These are phyloP conservation scores for Craterostigma plantagineum DNA, from an alignment of 257 asterid species.

Conservation along the genomic window DNA sequence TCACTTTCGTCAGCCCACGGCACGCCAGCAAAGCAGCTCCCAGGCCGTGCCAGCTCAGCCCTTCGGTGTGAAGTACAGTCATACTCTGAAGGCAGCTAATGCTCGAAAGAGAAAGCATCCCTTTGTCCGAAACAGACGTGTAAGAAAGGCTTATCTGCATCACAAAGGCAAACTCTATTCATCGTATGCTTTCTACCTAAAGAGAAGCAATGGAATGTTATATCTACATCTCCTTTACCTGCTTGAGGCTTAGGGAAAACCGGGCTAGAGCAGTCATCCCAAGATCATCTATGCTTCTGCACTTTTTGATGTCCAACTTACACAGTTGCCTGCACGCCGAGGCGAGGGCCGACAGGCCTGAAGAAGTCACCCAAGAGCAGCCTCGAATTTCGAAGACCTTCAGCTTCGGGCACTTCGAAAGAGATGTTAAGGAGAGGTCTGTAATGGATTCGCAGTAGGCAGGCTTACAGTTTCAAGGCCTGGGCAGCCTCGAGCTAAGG, in stretches of 20 bases:
- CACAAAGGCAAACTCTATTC: too few species aligned
- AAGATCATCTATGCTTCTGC: slow-evolving; percentile 43
- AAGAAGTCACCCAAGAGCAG: slow-evolving; percentile 52
- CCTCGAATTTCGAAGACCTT: slow-evolving; percentile 66
- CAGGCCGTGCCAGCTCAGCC: slow-evolving; percentile 48
- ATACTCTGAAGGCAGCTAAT: slow-evolving; percentile 66
- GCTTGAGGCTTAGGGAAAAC: slow-evolving; percentile 69
- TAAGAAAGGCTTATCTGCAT: slow-evolving; percentile 71
- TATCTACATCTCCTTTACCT: slow-evolving; percentile 43
- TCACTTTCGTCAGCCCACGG: slow-evolving; percentile 67
- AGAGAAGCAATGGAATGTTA: too few species aligned
- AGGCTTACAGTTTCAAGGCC: slow-evolving; percentile 49
- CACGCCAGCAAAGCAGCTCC: slow-evolving; percentile 64
- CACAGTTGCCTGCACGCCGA: slow-evolving; percentile 58
- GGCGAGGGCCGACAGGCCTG: slow-evolving; percentile 60
- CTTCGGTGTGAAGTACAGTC: slow-evolving; percentile 42
- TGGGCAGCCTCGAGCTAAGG: slow-evolving; percentile 51
- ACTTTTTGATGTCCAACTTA: slow-evolving; percentile 62
- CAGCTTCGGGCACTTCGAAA: slow-evolving; percentile 60
- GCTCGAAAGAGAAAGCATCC: slow-evolving; percentile 62
- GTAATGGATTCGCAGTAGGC: slow-evolving; percentile 52
- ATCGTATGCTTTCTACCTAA: too few species aligned
- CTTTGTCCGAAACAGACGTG: slow-evolving; percentile 65
- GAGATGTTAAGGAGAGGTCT: slow-evolving; percentile 38
- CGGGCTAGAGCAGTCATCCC: slow-evolving; percentile 71